Conservation (phyloP, 345 rosid species). For the Brassica cretica region DNA sequence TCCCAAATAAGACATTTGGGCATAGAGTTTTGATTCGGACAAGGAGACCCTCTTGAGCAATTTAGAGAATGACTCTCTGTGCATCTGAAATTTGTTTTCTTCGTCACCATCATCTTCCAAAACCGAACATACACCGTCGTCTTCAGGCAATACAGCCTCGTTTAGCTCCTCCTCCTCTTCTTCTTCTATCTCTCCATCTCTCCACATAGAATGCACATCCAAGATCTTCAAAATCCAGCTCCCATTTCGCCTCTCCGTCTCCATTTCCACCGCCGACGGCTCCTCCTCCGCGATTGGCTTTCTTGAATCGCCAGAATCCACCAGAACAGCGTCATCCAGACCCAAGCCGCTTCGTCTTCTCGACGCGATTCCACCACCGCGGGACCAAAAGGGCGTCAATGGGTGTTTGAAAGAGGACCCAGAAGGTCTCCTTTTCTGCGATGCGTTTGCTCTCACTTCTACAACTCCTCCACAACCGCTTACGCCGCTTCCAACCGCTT, state of each 20-base stretch:
- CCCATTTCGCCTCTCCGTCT: slow-evolving; percentile 47
- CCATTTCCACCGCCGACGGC: slow-evolving; percentile 9
- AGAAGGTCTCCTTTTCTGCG: slow-evolving; percentile 43
- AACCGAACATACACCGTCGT: slow-evolving; percentile 47
- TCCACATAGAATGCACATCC: slow-evolving; percentile 65
- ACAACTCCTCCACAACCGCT: slow-evolving; percentile 38
- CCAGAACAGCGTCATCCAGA: slow-evolving; percentile 60
- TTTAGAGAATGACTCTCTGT: slow-evolving; percentile 70
- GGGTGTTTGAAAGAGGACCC: slow-evolving; percentile 69
- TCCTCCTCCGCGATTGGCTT: slow-evolving; percentile 38
- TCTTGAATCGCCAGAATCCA: slow-evolving; percentile 46
- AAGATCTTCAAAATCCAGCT: slow-evolving; percentile 88
- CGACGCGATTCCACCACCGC: slow-evolving; percentile 44
- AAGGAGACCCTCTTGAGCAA: slow-evolving; percentile 63
- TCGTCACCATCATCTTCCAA: neutral
- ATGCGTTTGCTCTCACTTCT: slow-evolving; percentile 49
- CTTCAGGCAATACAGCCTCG: slow-evolving; percentile 14
- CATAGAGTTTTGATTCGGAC: slow-evolving; percentile 67
- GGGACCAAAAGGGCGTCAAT: slow-evolving; percentile 63
- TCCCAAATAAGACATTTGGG: slow-evolving; percentile 76
- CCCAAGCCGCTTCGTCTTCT: slow-evolving; percentile 56
- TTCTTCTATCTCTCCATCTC: slow-evolving; percentile 32
- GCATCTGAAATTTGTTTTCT: slow-evolving; percentile 47
- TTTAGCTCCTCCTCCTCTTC: neutral
- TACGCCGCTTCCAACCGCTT: slow-evolving; percentile 38